phyloP scores from a whole-genome alignment of 2,329 filamentous ascomycete genomes.

The Clonostachys rosea region DNA sequence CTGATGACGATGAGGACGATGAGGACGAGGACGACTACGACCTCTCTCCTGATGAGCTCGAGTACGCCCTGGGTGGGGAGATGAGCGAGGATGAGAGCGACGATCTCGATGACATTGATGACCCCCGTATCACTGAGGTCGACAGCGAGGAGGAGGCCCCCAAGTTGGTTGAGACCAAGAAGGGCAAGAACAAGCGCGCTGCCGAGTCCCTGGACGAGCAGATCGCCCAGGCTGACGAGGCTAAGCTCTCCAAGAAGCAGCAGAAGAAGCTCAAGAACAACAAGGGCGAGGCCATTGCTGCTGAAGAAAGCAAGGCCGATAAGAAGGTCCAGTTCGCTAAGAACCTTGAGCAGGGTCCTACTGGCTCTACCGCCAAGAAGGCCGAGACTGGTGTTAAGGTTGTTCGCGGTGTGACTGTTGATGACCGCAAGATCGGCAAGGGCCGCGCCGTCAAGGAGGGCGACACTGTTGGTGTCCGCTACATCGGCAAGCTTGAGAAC shows the following conservation, averaged over 20 bases:
- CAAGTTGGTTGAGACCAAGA: slow-evolving; percentile 53
- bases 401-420: slow-evolving; percentile 84
- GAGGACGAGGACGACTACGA: slow-evolving; percentile 72
- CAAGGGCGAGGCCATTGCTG: slow-evolving; percentile 77
- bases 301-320: slow-evolving; percentile 60
- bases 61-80: slow-evolving; percentile 66
- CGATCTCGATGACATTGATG: slow-evolving; percentile 71
- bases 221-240: slow-evolving; percentile 74
- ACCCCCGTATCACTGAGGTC: slow-evolving; percentile 81
- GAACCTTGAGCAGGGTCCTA: slow-evolving; percentile 96
- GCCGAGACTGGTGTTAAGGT: slow-evolving; percentile 65
- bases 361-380: slow-evolving; percentile 56
- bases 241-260: slow-evolving; percentile 91
- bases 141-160: slow-evolving; percentile 71
- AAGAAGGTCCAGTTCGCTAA: slow-evolving; percentile 99
- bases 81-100: slow-evolving; percentile 71
- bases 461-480: slow-evolving; percentile 87
- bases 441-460: slow-evolving; percentile 86
- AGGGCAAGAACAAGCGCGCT: slow-evolving; percentile 91
- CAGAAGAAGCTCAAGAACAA: slow-evolving; percentile 99
- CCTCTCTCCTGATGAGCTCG: slow-evolving; percentile 74
- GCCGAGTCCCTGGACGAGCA: slow-evolving; percentile 79
- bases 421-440: slow-evolving; percentile 89
- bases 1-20: slow-evolving; percentile 58
- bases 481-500: slow-evolving; percentile 94